A percentile compares a stretch with the other conserved stretches of the same genome.
These are phyloP conservation scores for Pisolithus marmoratus DNA, from an alignment of 768 basidiomycete species.

Conservation along the genomic window DNA sequence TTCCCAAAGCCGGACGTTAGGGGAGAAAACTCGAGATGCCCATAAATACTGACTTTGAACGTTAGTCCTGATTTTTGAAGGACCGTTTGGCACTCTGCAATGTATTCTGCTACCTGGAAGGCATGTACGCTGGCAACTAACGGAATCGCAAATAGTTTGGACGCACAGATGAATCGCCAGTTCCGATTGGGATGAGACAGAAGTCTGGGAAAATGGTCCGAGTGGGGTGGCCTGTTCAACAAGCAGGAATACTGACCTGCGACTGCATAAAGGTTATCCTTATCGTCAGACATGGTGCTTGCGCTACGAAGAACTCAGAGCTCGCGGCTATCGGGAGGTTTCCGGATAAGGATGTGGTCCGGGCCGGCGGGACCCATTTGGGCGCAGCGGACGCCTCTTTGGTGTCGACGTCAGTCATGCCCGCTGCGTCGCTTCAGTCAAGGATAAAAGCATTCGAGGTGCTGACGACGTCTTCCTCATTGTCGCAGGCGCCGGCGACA, in stretches of 20 bases:
- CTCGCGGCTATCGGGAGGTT: background rate
- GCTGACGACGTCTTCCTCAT: conserved; percentile 28
- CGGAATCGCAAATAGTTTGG: background rate
- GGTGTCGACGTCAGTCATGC: conserved; percentile 26
- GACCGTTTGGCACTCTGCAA: conserved; percentile 78
- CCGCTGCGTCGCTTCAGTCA: conserved; percentile 46
- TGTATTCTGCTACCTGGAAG: conserved; percentile 62
- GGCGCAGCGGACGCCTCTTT: background rate
- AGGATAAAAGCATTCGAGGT: conserved; percentile 64
- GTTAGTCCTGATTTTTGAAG: conserved; percentile 79
- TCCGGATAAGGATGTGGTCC: background rate
- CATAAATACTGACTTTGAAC: conserved; percentile 55
- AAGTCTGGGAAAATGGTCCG: conserved; percentile 50
- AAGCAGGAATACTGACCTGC: conserved; percentile 44
- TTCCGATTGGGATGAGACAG: conserved; percentile 85
- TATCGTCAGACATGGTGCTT: conserved; percentile 11
- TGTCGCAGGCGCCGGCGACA: conserved; percentile 9
- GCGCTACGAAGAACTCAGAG: background rate
- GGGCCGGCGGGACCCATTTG: background rate
- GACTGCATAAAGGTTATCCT: conserved; percentile 62
- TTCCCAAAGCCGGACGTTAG: conserved; percentile 6
- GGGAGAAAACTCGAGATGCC: background rate
- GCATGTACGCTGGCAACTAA: conserved; percentile 15
- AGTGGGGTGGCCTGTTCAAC: background rate
- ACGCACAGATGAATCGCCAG: conserved; percentile 61